Evolutionary conservation across 176 grass and related monocot species (phyloP), one percentile per base, ranked within the genome.

Genomic region (Luzula sylvatica): DNA sequence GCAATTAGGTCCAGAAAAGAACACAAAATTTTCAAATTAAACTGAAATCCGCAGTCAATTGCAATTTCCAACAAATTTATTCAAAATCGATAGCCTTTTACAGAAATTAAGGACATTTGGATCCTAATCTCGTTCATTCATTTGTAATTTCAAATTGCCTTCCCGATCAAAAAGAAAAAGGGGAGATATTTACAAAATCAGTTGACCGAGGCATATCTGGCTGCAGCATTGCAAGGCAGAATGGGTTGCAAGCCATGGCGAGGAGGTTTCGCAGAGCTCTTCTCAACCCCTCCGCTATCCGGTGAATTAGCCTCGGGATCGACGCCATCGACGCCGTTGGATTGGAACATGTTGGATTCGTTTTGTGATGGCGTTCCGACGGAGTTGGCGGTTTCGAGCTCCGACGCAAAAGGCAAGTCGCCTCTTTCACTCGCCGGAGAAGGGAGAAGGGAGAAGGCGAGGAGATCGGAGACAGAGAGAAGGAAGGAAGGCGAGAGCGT

Each of bases 221-320:
- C 67, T 53, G 65, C 81, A 71, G 73, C 80, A 23, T 69, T 74
- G 58, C 83, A 83, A 69, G 87, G 89, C 41, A 67, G 67, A 26
- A 95, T 79, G 15, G 79, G 46, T 0, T 83, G 80, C 26, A 95
- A 73, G 42, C 77, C 75, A 54, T 90, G 80, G 3, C 74, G 76
- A 1, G 90, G 90, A 49, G 90, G 90, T 65, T 79, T 95, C 9
- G 83, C 65, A 18, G 46, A 48, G 11, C 23, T 65, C n/a, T 14
- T 26, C 3, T 71, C 70, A 55, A 61, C 66, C 23, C 66, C 16
- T n/a, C 2, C 63, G 26, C 58, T 66, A 66, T 20, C 68, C 13
- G n/a, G 1, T 53, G 26, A 63, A 18, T 9, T 46, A 16, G 32
- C 50, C 8, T 38, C 1, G 0, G 21, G 56, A 11, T 43, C 71